A percentile compares a stretch with the other conserved stretches of the same genome.
These are phyloP conservation scores for Candida dendrica DNA, from an alignment of 805 yeast genomes.

Conservation along the genomic window DNA sequence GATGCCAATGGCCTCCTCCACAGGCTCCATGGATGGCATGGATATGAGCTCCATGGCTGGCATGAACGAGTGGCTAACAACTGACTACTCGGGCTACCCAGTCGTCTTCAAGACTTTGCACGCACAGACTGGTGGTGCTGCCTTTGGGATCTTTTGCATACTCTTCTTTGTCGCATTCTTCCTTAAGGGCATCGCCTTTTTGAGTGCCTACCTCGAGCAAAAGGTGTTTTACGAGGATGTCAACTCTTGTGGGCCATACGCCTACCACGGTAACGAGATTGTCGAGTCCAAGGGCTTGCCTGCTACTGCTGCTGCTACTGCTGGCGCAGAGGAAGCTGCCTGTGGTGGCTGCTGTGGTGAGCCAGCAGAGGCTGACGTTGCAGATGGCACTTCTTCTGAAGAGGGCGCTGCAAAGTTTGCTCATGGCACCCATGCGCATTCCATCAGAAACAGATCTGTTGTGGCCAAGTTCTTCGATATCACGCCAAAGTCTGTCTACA, in stretches of 20 bases:
- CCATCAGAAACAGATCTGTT: constrained; percentile 11
- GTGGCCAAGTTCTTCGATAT: constrained; percentile 27
- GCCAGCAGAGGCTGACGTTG: neutral
- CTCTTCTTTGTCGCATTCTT: constrained; percentile 52
- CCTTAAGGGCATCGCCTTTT: constrained; percentile 52
- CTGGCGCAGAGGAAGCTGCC: neutral
- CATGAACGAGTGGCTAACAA: constrained; percentile 56
- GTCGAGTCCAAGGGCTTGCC: neutral
- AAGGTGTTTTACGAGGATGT: constrained; percentile 32
- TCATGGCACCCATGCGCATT: neutral
- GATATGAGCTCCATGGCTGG: constrained; percentile 9
- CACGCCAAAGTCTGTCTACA: constrained; percentile 27
- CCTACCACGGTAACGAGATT: neutral
- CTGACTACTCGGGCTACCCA: constrained; percentile 45
- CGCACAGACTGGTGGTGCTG: constrained; percentile 51
- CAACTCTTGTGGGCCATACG: neutral
- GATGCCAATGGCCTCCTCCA: constrained; percentile 7
- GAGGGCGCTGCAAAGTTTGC: neutral
- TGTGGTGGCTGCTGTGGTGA: neutral
- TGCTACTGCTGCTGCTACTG: neutral
- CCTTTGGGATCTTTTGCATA: constrained; percentile 66
- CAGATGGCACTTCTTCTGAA: neutral
- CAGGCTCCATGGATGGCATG: constrained; percentile 27
- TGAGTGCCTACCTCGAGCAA: constrained; percentile 59
- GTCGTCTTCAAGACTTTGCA: constrained; percentile 49